Percentiles rank a stretch among this genome's conserved stretches.
These are phyloP conservation scores for Microcyclosporella mali DNA, from an alignment of 2,329 filamentous ascomycete genomes.

Conservation along the genomic window DNA sequence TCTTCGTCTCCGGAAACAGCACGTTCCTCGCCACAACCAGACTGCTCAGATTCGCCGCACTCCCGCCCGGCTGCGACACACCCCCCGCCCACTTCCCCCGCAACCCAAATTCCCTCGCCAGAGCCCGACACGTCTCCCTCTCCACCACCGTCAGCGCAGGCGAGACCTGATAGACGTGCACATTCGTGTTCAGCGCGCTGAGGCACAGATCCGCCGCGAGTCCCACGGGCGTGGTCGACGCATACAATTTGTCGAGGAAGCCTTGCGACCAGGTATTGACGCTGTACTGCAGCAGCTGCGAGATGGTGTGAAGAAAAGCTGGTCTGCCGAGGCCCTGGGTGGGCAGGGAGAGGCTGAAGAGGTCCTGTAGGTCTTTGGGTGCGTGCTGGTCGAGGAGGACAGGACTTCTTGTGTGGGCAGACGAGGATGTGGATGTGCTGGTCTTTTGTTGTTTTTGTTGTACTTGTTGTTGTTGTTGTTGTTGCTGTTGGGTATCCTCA, in stretches of 20 bases:
- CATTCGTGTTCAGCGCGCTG: constrained; percentile 83
- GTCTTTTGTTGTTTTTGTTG: not conserved
- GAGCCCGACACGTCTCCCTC: constrained; percentile 66
- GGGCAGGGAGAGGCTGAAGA: constrained; percentile 37
- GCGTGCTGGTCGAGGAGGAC: constrained; percentile 41
- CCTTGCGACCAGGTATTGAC: constrained; percentile 99
- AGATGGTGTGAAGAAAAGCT: constrained; percentile 47
- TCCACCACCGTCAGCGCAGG: constrained; percentile 83
- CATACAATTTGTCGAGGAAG: constrained; percentile 91
- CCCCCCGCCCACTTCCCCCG: constrained; percentile 62
- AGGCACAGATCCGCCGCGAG: constrained; percentile 79
- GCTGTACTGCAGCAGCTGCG: constrained; percentile 70
- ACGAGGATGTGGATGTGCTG: not conserved
- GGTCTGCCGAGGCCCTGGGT: constrained; percentile 36
- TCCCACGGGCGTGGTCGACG: constrained; percentile 81
- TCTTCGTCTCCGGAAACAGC: constrained; percentile 73
- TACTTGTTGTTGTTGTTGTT: not conserved
- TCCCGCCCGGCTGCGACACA: constrained; percentile 72
- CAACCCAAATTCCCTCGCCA: constrained; percentile 75
- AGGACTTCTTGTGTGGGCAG: constrained; percentile 27
- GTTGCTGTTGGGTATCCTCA: constrained; percentile 45
- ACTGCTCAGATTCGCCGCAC: constrained; percentile 75
- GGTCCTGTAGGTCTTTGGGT: constrained; percentile 37
- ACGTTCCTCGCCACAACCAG: constrained; percentile 84
- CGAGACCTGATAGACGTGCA: constrained; percentile 91